These are phyloP conservation scores for Microdochium bolleyi DNA, from an alignment of 2,329 filamentous ascomycete species.

Conservation along the genomic window DNA sequence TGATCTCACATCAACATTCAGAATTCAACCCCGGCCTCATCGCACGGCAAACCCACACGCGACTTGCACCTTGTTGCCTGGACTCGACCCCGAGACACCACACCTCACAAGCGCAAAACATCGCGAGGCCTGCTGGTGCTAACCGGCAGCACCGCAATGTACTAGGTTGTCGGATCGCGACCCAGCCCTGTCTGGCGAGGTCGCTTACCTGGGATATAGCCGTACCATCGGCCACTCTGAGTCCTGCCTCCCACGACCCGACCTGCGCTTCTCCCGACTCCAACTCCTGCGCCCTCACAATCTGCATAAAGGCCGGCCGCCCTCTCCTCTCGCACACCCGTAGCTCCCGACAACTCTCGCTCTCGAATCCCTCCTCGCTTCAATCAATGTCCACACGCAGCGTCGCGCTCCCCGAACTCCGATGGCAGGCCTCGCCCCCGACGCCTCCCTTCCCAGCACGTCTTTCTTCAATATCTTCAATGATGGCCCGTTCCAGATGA, in stretches of 20 bases:
- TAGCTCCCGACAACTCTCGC: conserved; percentile 5
- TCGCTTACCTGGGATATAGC: conserved; percentile 12
- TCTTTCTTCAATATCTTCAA: conserved; percentile 49
- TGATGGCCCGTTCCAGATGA: conserved; percentile 27
- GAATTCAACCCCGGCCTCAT: background rate
- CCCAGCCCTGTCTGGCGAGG: conserved; percentile 19
- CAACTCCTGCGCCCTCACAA: conserved; percentile 4
- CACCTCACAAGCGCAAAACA: background rate
- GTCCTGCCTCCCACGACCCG: conserved; percentile 1
- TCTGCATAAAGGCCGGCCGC: conserved; percentile 15
- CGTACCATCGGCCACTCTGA: conserved; percentile 1
- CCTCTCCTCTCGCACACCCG: conserved; percentile 6
- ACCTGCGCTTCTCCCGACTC: conserved; percentile 8
- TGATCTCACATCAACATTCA: background rate
- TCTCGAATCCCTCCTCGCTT: conserved; percentile 1
- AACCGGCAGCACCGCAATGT: conserved; percentile 24
- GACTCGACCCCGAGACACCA: background rate
- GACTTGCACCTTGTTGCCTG: conserved; percentile 14
- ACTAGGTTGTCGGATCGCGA: conserved; percentile 24
- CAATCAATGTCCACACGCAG: conserved; percentile 21
- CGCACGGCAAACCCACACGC: background rate
- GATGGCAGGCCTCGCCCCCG: conserved; percentile 47
- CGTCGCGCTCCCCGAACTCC: conserved; percentile 23
- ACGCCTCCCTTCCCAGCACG: conserved; percentile 30
- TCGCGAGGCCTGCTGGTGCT: conserved; percentile 14